These are phyloP conservation scores for Irpex sp. DNA, from an alignment of 1,284 basidiomycete genomes.

Conservation along the genomic window DNA sequence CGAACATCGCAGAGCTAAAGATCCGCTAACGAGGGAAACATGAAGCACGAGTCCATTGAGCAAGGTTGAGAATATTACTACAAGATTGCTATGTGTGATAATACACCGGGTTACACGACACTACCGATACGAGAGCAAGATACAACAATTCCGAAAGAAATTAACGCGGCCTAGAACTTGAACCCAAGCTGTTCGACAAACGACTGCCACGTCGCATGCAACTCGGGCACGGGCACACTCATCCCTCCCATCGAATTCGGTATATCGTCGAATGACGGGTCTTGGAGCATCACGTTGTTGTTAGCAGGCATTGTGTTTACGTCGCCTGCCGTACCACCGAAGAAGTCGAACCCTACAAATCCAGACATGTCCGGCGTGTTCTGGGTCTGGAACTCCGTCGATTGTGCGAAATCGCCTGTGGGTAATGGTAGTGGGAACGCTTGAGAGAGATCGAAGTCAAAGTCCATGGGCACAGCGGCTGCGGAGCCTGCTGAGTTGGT, in stretches of 20 bases:
- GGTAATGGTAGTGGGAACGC: constrained; percentile 18
- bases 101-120: not conserved
- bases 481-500: not conserved
- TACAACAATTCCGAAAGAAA: not conserved
- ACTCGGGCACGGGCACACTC: constrained; percentile 25
- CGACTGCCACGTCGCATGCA: constrained; percentile 63
- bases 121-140: not conserved
- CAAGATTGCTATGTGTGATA: not conserved
- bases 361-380: constrained; percentile 16
- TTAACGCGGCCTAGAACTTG: constrained; percentile 1
- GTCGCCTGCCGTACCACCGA: not conserved
- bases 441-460: constrained; percentile 22
- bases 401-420: constrained; percentile 3
- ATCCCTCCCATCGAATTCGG: constrained; percentile 3
- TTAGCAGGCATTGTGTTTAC: not conserved
- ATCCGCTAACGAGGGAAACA: too few species aligned
- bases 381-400: constrained; percentile 13
- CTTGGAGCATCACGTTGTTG: constrained; percentile 9
- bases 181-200: constrained; percentile 70
- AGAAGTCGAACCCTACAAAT: constrained; percentile 13
- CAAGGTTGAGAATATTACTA: not conserved
- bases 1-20: too few species aligned
- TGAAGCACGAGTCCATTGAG: too few species aligned
- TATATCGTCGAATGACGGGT: constrained; percentile 13
- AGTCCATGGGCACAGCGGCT: constrained; percentile 3